Evolutionary conservation across 306 rosid genomes (phyloP), one percentile per base, ranked within the genome.

Genomic region (Spatholobus suberectus): DNA sequence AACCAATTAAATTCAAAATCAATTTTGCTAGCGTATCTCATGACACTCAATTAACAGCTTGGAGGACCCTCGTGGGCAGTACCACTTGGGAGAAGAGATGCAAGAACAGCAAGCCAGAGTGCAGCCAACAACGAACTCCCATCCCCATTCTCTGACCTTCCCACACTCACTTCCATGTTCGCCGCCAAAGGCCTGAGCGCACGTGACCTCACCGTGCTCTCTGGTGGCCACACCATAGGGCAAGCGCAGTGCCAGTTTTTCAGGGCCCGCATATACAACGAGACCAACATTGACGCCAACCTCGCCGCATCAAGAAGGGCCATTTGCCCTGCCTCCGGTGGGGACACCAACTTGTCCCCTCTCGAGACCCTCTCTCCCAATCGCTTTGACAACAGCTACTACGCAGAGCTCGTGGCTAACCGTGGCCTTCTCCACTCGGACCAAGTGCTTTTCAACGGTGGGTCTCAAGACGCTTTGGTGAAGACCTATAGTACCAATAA

Each of bases 351-450:
- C 43, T 69, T 92, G 40, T 91, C 97, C 35, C 97, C 97, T 9
- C 84, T 93, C 2, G 97, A 95, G 46, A 1, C 80, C 18, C 11
- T 27, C 15, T 73, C 92, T 11, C 76, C 84, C 0, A 62, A 18
- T 4, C 10, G 0, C 0, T 95, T 95, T 49, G 98, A 95, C 17
- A 95, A 91, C 54, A 81, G 12, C 10, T 95, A 95, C 82, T 93
- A 75, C 74, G 44, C 2, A 6, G 89, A 86, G 66, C 89, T 95
- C 2, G 77, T 86, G 26, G 79, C 57, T 66, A 34, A 8, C 2
- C 94, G 93, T 12, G 99, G 96, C 0, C 88, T 96, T 18, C 88
- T 96, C 17, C 90, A 83, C 29, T 93, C 99, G 0, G 99, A 96
- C 38, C 99, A 93, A 86, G 89, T 63, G 82, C 90, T 96, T 34